Evolutionary conservation across 2,329 filamentous ascomycete genomes (phyloP).

Genomic region (Pestalotiopsis sp.): DNA sequence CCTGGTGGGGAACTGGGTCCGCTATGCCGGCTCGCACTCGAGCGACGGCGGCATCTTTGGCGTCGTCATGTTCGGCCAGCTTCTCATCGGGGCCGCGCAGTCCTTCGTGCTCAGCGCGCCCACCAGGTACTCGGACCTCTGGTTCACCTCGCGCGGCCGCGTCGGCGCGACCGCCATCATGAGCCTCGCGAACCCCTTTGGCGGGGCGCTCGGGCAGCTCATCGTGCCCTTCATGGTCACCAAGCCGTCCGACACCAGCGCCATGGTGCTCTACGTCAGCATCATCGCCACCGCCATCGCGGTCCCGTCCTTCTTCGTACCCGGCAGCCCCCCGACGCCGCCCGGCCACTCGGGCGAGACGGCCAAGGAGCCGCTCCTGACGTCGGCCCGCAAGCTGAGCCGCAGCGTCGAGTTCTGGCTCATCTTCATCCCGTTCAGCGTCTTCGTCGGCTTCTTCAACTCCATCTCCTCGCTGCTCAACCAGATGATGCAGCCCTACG

Average conservation of each 20-base stretch:
- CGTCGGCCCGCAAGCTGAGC: slow-evolving; percentile 56
- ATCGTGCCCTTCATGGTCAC: slow-evolving; percentile 79
- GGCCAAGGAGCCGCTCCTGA: slow-evolving; percentile 55
- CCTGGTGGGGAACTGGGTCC: slow-evolving; percentile 87
- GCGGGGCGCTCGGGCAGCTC: slow-evolving; percentile 85
- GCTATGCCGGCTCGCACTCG: slow-evolving; percentile 70
- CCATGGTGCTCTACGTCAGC: slow-evolving; percentile 78
- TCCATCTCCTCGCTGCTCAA: slow-evolving; percentile 84
- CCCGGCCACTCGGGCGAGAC: slow-evolving; percentile 69
- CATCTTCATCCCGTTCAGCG: slow-evolving; percentile 75
- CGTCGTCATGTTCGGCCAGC: slow-evolving; percentile 86
- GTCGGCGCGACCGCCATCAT: slow-evolving; percentile 86
- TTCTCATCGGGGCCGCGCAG: slow-evolving; percentile 86
- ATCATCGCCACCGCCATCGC: slow-evolving; percentile 52
- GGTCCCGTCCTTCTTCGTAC: slow-evolving; percentile 82
- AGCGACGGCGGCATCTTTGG: slow-evolving; percentile 67
- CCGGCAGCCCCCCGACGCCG: slow-evolving; percentile 75
- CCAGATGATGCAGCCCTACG: slow-evolving; percentile 87
- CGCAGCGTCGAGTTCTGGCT: slow-evolving; percentile 76
- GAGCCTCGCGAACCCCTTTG: slow-evolving; percentile 86
- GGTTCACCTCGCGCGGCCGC: slow-evolving; percentile 86
- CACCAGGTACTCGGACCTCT: slow-evolving; percentile 88
- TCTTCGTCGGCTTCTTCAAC: slow-evolving; percentile 95
- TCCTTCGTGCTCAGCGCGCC: slow-evolving; percentile 91
- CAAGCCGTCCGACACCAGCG: slow-evolving; percentile 66